Evolutionary conservation across 2,329 filamentous ascomycete genomes (phyloP).

Genomic region (Ophiocordyceps robertsii): DNA sequence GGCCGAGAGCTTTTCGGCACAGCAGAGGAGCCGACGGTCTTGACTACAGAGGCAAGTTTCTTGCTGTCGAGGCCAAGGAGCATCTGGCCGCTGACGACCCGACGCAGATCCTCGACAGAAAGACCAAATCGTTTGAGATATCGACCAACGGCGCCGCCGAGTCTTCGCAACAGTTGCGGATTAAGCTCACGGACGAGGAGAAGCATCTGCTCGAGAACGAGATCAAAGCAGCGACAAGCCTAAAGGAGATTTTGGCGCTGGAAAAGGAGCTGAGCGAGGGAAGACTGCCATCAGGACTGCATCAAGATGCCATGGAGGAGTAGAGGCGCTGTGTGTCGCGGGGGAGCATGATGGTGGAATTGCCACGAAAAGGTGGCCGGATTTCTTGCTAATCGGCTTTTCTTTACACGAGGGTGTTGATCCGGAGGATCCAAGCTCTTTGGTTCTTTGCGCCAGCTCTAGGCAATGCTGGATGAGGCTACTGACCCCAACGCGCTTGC

Average conservation of each 20-base stretch:
- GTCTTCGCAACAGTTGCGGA: conserved; percentile 55
- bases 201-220: conserved; percentile 72
- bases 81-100: background rate
- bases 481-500: too few species aligned
- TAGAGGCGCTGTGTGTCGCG: conserved; percentile 13
- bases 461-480: too few species aligned
- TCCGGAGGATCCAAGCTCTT: too few species aligned
- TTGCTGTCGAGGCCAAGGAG: background rate
- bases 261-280: conserved; percentile 92
- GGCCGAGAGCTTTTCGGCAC: conserved; percentile 78
- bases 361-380: background rate
- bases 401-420: too few species aligned
- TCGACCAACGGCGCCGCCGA: conserved; percentile 29
- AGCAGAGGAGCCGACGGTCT: conserved; percentile 58
- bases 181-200: conserved; percentile 81
- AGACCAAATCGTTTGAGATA: conserved; percentile 60
- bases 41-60: conserved; percentile 49
- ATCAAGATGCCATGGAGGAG: conserved; percentile 47
- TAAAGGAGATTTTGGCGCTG: conserved; percentile 79
- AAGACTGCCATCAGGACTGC: conserved; percentile 58
- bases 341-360: background rate
- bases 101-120: conserved; percentile 62
- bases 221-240: conserved; percentile 77
- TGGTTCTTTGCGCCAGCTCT: too few species aligned
- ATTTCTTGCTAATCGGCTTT: too few species aligned